These are phyloP conservation scores for Colletotrichum aenigma DNA, from an alignment of 2,329 filamentous ascomycete species.

Conservation along the genomic window DNA sequence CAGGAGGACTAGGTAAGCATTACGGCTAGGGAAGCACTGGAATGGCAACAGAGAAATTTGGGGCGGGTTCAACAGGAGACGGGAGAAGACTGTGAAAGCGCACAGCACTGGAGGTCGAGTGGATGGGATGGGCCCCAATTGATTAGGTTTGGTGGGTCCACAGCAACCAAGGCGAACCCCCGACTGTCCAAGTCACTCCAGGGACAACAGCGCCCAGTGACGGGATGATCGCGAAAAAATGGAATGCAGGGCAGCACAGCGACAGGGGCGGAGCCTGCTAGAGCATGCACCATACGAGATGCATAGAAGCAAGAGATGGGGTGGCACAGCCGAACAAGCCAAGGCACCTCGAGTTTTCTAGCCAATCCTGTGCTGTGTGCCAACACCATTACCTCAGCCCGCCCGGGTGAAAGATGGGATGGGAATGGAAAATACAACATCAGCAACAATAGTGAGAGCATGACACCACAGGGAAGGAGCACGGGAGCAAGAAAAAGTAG, in stretches of 20 bases:
- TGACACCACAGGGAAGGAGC: neutral
- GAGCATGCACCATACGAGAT: neutral
- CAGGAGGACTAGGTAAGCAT: neutral
- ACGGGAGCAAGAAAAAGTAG: neutral
- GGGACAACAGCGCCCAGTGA: neutral
- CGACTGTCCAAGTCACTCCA: neutral
- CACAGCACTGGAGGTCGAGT: neutral
- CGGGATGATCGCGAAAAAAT: slow-evolving; percentile 1
- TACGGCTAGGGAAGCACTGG: slow-evolving; percentile 7
- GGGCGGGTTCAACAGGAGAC: slow-evolving; percentile 1
- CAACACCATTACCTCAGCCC: neutral
- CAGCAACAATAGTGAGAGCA: neutral
- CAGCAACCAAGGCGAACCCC: slow-evolving; percentile 13
- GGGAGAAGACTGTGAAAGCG: neutral
- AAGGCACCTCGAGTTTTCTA: neutral
- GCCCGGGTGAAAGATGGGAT: neutral
- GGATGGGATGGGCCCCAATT: slow-evolving; percentile 14
- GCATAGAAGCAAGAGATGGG: neutral
- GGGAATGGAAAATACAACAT: neutral
- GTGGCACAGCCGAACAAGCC: neutral
- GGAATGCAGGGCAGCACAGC: slow-evolving; percentile 7
- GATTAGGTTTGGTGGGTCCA: slow-evolving; percentile 17
- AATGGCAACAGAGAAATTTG: slow-evolving; percentile 10
- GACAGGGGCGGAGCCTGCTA: slow-evolving; percentile 13
- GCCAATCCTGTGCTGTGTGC: neutral